These are phyloP conservation scores for Caryopteris hybrid DNA, from an alignment of 305 asterid species.

Conservation along the genomic window DNA sequence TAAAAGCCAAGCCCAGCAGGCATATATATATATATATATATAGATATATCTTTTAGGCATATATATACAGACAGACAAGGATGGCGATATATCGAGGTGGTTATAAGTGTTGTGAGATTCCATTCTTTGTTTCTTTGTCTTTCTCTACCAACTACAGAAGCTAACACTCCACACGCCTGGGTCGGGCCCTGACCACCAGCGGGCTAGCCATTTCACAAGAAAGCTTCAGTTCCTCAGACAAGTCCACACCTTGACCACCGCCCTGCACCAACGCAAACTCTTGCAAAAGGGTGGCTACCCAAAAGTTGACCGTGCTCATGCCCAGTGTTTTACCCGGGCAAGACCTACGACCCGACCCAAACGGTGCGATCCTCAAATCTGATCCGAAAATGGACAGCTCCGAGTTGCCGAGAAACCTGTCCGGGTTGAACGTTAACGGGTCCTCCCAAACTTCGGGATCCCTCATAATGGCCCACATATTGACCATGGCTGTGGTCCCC, in stretches of 20 bases:
- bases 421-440: constrained; percentile 56
- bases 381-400: constrained; percentile 57
- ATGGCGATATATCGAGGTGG: not conserved
- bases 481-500: constrained; percentile 80
- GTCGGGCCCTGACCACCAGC: constrained; percentile 37
- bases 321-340: constrained; percentile 79
- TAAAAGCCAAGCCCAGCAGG: not conserved
- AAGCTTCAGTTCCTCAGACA: constrained; percentile 49
- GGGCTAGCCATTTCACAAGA: constrained; percentile 83
- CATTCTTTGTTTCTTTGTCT: no score
- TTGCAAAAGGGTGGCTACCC: constrained; percentile 67
- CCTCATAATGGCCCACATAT: constrained; percentile 88
- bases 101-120: no score
- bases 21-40: no score
- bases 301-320: constrained; percentile 52
- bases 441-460: constrained; percentile 60
- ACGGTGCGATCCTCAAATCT: constrained; percentile 71
- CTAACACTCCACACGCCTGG: constrained; percentile 18
- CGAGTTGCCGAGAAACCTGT: constrained; percentile 36
- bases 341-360: constrained; percentile 76
- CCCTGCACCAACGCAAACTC: constrained; percentile 29
- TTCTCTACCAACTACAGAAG: not conserved
- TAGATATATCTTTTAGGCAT: not conserved
- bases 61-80: not conserved
- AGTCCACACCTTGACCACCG: constrained; percentile 29